Conservation (phyloP, 169 alveolate species). For the Pseudocohnilembus persalinus region DNA sequence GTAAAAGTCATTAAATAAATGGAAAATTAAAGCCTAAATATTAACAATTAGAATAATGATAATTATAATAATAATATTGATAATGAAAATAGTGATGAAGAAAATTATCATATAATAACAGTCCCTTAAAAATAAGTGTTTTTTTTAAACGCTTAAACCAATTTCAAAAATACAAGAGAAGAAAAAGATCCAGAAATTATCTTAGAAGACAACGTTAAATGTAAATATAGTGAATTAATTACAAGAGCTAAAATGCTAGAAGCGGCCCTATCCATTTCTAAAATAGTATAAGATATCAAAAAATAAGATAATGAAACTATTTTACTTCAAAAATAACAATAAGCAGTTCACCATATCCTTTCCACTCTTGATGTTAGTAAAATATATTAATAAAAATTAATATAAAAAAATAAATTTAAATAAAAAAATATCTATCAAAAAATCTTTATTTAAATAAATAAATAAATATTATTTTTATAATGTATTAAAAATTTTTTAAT, state of each 20-base stretch:
- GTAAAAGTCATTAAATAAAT: neutral
- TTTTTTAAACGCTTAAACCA: neutral
- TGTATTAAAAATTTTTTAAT: no score
- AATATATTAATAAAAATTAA: no score
- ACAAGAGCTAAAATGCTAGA: slow-evolving; percentile 15
- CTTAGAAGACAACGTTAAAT: slow-evolving; percentile 17
- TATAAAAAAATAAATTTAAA: no score
- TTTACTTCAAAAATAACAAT: neutral
- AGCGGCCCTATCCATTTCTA: slow-evolving; percentile 16
- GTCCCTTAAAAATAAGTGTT: neutral
- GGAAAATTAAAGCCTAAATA: no score
- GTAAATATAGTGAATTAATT: slow-evolving; percentile 12
- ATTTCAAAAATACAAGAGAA: neutral
- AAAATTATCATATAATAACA: no score
- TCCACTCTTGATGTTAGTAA: neutral
- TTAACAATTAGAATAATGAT: no score
- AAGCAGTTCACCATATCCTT: neutral
- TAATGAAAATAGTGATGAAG: no score
- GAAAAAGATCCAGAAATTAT: neutral
- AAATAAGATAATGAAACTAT: no score
- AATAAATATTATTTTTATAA: no score
- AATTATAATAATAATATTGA: no score
- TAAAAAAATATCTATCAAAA: no score
- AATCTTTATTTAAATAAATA: no score
- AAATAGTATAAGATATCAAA: slow-evolving; percentile 4